phyloP scores from a whole-genome alignment of 2,329 filamentous ascomycete species.

The Plenodomus lindquistii region DNA sequence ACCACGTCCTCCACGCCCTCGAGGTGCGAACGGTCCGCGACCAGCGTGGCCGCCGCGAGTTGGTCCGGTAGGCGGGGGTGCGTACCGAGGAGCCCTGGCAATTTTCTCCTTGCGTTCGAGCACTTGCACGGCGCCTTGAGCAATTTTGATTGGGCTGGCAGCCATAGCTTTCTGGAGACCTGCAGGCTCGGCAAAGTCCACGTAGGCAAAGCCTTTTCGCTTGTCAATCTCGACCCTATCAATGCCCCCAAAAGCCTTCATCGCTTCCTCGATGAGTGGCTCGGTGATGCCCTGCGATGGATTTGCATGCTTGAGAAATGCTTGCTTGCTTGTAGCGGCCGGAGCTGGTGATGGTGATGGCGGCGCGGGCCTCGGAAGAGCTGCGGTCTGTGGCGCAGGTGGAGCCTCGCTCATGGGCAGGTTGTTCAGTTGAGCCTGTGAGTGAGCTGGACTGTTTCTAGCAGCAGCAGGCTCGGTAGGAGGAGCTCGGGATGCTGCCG shows the following conservation, averaged over 20 bases:
- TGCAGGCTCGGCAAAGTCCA: constrained; percentile 78
- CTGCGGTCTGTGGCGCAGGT: constrained; percentile 4
- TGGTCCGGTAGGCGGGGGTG: constrained; percentile 33
- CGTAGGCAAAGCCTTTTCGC: constrained; percentile 91
- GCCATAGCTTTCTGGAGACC: constrained; percentile 77
- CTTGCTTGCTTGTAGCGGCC: constrained; percentile 54
- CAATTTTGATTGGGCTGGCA: constrained; percentile 79
- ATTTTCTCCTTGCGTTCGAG: constrained; percentile 72
- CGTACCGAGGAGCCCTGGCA: constrained; percentile 31
- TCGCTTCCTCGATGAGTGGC: constrained; percentile 71
- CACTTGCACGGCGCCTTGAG: constrained; percentile 83
- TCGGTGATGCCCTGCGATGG: constrained; percentile 92
- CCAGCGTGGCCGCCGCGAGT: constrained; percentile 35
- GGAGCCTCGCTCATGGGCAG: constrained; percentile 19
- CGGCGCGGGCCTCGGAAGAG: constrained; percentile 9
- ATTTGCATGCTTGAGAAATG: constrained; percentile 64
- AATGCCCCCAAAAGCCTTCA: constrained; percentile 74
- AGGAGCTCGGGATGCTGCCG: constrained; percentile 31
- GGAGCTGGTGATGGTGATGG: constrained; percentile 24
- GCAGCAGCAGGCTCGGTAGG: constrained; percentile 36
- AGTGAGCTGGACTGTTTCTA: constrained; percentile 17
- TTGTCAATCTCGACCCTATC: constrained; percentile 88
- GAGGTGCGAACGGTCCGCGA: constrained; percentile 37
- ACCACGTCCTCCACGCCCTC: constrained; percentile 41
- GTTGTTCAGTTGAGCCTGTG: constrained; percentile 24